Conservation (phyloP, 306 rosid species). For the Castanospermum australe region DNA sequence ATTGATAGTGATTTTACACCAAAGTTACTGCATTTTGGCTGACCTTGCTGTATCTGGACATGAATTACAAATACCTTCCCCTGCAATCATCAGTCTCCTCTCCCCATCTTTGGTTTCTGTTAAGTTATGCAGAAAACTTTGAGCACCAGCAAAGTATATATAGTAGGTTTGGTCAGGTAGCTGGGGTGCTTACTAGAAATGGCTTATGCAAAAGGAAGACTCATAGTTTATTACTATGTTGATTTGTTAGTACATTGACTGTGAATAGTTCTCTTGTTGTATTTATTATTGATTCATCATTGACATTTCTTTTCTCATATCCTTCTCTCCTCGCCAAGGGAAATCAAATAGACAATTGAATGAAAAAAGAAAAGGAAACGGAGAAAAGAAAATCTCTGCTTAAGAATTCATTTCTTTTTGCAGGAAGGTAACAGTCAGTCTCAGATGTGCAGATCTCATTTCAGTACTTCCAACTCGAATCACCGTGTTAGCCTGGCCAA, state of each 20-base stretch:
- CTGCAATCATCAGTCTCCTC: background rate
- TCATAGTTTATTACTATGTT: background rate
- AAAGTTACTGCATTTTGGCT: background rate
- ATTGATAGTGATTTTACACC: background rate
- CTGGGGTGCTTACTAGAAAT: background rate
- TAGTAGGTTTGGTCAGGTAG: slow-evolving; percentile 5
- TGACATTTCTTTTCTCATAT: too few species aligned
- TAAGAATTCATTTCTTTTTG: slow-evolving; percentile 29
- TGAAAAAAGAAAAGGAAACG: background rate
- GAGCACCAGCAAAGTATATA: background rate
- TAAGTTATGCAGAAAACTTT: background rate
- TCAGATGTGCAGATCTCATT: slow-evolving; percentile 61
- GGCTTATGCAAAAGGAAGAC: background rate
- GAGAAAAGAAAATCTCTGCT: background rate
- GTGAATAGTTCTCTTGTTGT: background rate
- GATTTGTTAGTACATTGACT: slow-evolving; percentile 6
- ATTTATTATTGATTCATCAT: background rate
- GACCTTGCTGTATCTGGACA: background rate
- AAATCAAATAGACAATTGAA: background rate
- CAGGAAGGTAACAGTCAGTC: slow-evolving; percentile 67
- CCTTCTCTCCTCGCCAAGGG: too few species aligned
- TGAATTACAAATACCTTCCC: background rate
- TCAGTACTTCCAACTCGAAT: slow-evolving; percentile 57
- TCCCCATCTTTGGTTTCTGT: background rate
- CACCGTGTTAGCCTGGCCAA: slow-evolving; percentile 66